phyloP scores from a whole-genome alignment of 768 basidiomycete species.

The Lyophyllum atratum region DNA sequence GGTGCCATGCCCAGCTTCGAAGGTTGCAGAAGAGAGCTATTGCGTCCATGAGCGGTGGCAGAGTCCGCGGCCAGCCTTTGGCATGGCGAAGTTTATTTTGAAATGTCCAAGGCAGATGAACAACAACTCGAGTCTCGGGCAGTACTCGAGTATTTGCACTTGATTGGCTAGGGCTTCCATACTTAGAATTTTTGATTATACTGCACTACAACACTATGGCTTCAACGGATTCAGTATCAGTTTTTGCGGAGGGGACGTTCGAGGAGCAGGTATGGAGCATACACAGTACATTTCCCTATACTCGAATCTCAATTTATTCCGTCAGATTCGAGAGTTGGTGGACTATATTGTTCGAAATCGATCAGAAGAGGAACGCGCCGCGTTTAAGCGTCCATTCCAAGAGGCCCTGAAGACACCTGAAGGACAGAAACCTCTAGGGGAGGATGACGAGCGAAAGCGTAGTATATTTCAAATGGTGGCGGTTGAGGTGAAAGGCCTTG shows the following conservation, averaged over 20 bases:
- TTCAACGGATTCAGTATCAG: constrained; percentile 72
- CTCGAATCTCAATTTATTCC: constrained; percentile 2
- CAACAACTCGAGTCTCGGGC: too few species aligned
- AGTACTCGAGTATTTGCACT: constrained; percentile 29
- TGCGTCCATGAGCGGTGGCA: too few species aligned
- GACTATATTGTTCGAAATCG: constrained; percentile 68
- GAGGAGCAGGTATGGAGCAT: constrained; percentile 69
- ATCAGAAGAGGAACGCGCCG: constrained; percentile 67
- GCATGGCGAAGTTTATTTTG: too few species aligned
- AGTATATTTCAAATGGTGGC: constrained; percentile 62
- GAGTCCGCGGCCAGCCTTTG: too few species aligned
- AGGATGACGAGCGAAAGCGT: constrained; percentile 55
- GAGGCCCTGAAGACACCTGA: constrained; percentile 54
- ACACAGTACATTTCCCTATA: background rate
- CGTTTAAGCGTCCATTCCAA: constrained; percentile 67
- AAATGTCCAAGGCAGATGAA: too few species aligned
- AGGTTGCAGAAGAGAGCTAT: too few species aligned
- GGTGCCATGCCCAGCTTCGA: too few species aligned
- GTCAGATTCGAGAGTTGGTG: constrained; percentile 75
- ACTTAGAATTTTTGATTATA: constrained; percentile 34
- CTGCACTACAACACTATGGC: constrained; percentile 50
- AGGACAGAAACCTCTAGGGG: constrained; percentile 51
- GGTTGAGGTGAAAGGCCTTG: constrained; percentile 63
- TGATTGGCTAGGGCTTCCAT: constrained; percentile 34
- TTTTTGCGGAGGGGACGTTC: constrained; percentile 88